Percentiles rank a stretch among this genome's conserved stretches.
Evolutionary conservation across 1,284 basidiomycete genomes (phyloP).

Genomic region (Heterobasidion occidentale): DNA sequence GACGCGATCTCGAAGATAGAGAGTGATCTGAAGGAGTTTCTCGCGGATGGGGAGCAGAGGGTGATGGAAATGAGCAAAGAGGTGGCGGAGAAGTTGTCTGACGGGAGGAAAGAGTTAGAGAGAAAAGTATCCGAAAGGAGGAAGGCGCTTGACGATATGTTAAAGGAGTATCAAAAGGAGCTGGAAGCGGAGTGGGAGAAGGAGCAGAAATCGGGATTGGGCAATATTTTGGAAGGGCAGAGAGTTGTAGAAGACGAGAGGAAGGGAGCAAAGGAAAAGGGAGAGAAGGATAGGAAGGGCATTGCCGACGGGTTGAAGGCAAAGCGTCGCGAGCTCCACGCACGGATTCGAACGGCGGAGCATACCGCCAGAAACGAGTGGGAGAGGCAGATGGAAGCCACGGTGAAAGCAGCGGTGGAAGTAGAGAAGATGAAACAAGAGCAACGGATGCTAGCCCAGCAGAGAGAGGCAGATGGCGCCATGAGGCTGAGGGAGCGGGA

Average conservation of each 20-base stretch:
- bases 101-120: no score
- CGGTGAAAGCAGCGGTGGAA: no score
- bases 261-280: slow-evolving; percentile 10
- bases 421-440: background rate
- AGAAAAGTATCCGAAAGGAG: background rate
- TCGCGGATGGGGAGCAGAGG: background rate
- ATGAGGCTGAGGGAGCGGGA: background rate
- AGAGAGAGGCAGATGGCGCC: background rate
- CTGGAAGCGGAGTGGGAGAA: slow-evolving; percentile 2
- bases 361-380: no score
- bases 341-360: no score
- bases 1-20: no score
- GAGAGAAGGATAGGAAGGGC: background rate
- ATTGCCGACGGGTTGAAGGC: background rate
- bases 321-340: background rate
- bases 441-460: background rate
- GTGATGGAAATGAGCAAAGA: background rate
- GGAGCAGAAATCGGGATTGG: slow-evolving; percentile 9
- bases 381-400: no score
- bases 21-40: background rate
- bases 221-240: slow-evolving; percentile 21
- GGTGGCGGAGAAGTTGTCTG: background rate
- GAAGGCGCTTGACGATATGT: background rate
- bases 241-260: slow-evolving; percentile 29
- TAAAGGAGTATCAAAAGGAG: background rate